Base-by-base conservation (phyloP, 2,329 filamentous ascomycete species). In the Botrytis elliptica region DNA sequence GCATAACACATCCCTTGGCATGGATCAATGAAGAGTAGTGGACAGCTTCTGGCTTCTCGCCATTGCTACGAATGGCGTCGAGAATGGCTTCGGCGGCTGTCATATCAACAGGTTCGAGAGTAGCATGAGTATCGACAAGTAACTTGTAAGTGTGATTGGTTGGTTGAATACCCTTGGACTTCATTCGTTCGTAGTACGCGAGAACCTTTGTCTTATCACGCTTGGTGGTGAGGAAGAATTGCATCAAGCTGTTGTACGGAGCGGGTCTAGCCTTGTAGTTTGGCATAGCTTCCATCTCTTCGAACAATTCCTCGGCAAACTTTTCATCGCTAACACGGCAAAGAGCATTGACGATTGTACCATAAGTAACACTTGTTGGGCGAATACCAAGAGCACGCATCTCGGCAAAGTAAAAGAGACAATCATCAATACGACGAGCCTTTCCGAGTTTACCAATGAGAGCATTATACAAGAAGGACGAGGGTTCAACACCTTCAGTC, bases 201-300 rank as follows among this genome's bases (percentile, higher is more conserved):
- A 99, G 87, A 8, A 98, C 95, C 89, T 98, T 98, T 82, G 87
- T 85, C 84, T 96, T 95, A 83, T 99, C 95, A 71, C 94, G 93
- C 89, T 98, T 98, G 72, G 95, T 98, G 73, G 93, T 97, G 78
- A 98, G 87, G 89, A 98, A 99, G 85, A 97, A 98, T 82, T 99
- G 96, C 90, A 99, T 99, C 91, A 99, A 93, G 84, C 94, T 97
- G 86, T 99, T 98, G 87, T 99, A 99, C 0, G 96, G 96, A 38
- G 96, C 96, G 40, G 96, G 95, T 16, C 96, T 92, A 59, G 96
- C 94, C 86, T 98, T 98, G 89, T 99, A 99, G 86, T 99, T 99
- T 73, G 94, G 92, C 92, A 97, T 97, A 65, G 92, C 90, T 85
- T 99, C 96, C 96, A 99, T 99, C 85, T 99, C 96, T 81, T 98